Conservation (phyloP, 805 yeast species). For the Metschnikowia baotianmanensis region DNA sequence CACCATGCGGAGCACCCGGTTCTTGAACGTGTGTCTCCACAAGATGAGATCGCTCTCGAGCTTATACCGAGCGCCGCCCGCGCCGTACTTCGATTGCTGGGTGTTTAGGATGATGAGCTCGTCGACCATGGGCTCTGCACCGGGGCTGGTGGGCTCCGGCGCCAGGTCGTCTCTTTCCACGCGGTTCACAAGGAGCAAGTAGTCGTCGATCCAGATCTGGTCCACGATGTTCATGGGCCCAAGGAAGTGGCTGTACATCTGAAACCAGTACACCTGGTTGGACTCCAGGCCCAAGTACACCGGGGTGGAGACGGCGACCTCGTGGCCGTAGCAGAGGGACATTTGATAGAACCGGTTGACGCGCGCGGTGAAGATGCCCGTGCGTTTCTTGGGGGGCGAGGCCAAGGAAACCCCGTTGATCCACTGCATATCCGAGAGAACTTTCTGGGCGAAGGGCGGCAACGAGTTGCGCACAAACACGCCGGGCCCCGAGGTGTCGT, state of each 20-base stretch:
- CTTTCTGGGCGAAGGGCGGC: slow-evolving; percentile 28
- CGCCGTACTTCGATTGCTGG: slow-evolving; percentile 30
- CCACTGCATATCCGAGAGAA: slow-evolving; percentile 23
- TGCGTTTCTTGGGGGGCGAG: slow-evolving; percentile 17
- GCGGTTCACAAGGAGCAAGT: slow-evolving; percentile 34
- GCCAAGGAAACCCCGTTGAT: slow-evolving; percentile 19
- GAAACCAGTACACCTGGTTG: slow-evolving; percentile 41
- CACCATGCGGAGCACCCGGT: slow-evolving; percentile 22
- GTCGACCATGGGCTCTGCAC: slow-evolving; percentile 24
- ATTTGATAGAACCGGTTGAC: slow-evolving; percentile 14
- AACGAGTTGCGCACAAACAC: slow-evolving; percentile 29
- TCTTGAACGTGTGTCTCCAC: slow-evolving; percentile 38
- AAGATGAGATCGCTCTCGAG: slow-evolving; percentile 39
- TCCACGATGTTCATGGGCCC: slow-evolving; percentile 33
- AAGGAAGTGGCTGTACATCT: slow-evolving; percentile 31
- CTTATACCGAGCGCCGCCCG: slow-evolving; percentile 27
- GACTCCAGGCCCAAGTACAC: slow-evolving; percentile 13
- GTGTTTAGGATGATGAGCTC: slow-evolving; percentile 38
- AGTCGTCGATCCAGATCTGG: slow-evolving; percentile 37
- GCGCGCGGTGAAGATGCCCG: slow-evolving; percentile 22
- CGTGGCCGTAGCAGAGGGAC: slow-evolving; percentile 14
- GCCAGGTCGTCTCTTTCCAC: slow-evolving; percentile 17
- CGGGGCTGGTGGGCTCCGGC: slow-evolving; percentile 9
- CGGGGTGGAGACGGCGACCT: slow-evolving; percentile 19
- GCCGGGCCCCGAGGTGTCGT: slow-evolving; percentile 11